Evolutionary conservation across 108 stramenopile species (phyloP), one percentile per base, ranked within the genome.

Genomic region (Cyclotella atomus): DNA sequence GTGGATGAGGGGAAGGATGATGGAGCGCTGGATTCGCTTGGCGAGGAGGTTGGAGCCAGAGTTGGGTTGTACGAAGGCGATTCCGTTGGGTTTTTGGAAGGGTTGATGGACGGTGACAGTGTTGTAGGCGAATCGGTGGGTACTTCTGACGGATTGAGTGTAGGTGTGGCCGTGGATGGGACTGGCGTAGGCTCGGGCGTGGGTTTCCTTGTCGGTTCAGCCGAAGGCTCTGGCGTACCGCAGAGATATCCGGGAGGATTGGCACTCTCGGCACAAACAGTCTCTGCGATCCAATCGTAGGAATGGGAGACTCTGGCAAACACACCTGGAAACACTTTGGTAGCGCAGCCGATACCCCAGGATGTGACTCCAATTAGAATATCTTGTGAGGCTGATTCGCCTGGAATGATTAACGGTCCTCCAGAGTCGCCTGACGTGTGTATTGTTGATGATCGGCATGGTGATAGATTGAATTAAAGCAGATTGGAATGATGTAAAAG

Each of bases 231-330:
- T 23, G 34, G 36, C 3, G 64, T 65, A 8, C 30, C 50, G 27
- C 66, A 67, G 16, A 67, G 64, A 65, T 75, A 71, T 23, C 28
- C 70, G 0, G 86, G 83, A 30, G 81, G 81, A 38, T 65, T 12
- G 17, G 16, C 24, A 12, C 83, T 84, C 3, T 55, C 23, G 10
- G 23, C 4, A 65, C 86, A 87, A 24, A 84, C 69, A 35, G 9
- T 75, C 14, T 63, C 54, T 52, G 36, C 15, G 23, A 81, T 81
- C 74, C 74, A 81, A 55, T 70, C 59, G n/a, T 36, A 50, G 23
- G 57, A 63, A 34, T 70, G 38, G 55, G 77, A 76, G 9, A 85
- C 41, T 32, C 89, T 80, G 20, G 73, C 59, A 56, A 85, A 79
- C 6, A 73, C 62, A 19, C 78, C 78, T 3, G 70, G 71, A 38